Conservation (phyloP, 208 protist genomes). For the Herpetomonas tarakana region DNA sequence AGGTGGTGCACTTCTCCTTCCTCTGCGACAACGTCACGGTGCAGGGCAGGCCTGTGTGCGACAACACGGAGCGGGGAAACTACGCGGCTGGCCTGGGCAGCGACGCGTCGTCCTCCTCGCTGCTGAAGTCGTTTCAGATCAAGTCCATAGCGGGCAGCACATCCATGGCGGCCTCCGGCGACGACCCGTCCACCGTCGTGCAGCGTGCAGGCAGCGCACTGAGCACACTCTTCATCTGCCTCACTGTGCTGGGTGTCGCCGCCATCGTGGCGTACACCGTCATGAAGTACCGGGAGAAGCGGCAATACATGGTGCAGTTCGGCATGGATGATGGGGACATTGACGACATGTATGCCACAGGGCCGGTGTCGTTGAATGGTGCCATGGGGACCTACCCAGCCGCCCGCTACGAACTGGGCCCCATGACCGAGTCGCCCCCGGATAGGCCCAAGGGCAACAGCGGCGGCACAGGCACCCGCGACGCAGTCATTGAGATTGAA, state of each 20-base stretch:
- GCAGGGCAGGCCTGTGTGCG: constrained; percentile 22
- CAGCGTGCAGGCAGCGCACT: constrained; percentile 5
- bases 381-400: neutral
- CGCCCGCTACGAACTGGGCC: neutral
- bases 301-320: constrained; percentile 78
- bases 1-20: constrained; percentile 51
- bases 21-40: constrained; percentile 40
- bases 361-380: neutral
- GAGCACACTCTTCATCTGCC: constrained; percentile 22
- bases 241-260: constrained; percentile 21
- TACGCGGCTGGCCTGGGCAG: constrained; percentile 43
- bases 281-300: constrained; percentile 64
- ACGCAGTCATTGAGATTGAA: constrained; percentile 82
- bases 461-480: constrained; percentile 10
- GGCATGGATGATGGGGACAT: constrained; percentile 67
- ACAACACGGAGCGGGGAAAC: constrained; percentile 52
- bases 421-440: neutral
- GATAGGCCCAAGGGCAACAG: neutral
- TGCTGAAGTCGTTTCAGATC: constrained; percentile 19
- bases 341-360: constrained; percentile 73
- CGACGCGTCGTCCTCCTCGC: neutral
- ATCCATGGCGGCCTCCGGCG: constrained; percentile 31
- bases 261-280: constrained; percentile 46
- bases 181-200: constrained; percentile 18
- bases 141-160: constrained; percentile 23